Evolutionary conservation across 371 early-diverging fungal species (phyloP).

Genomic region (Homolaphlyctis polyrhiza): DNA sequence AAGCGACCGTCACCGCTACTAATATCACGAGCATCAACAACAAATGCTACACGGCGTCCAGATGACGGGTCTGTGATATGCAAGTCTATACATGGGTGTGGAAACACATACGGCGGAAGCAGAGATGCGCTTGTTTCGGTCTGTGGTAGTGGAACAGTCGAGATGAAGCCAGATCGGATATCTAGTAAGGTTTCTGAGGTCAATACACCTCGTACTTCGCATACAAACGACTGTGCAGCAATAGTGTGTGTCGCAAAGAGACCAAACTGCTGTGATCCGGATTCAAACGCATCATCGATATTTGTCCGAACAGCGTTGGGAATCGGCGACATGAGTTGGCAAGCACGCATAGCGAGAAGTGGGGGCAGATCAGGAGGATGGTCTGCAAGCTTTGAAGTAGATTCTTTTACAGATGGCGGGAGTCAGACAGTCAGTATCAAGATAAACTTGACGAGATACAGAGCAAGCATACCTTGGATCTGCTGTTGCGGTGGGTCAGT

Average conservation of each 20-base stretch:
- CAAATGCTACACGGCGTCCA: not conserved
- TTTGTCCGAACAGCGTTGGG: not conserved
- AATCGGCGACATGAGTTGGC: not conserved
- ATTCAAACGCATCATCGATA: not conserved
- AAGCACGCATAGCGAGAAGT: not conserved
- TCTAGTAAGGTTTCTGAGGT: not conserved
- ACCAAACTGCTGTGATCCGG: constrained; percentile 36
- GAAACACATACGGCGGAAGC: constrained; percentile 1
- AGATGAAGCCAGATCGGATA: not conserved
- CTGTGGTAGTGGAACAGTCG: not conserved
- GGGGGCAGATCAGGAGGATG: no score
- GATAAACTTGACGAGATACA: no score
- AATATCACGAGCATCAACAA: not conserved
- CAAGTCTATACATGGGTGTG: not conserved
- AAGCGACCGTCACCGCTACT: not conserved
- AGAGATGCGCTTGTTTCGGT: not conserved
- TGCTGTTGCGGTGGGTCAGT: no score
- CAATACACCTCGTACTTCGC: constrained; percentile 67
- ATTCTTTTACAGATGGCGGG: not conserved
- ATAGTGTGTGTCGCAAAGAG: constrained; percentile 68
- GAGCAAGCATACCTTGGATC: no score
- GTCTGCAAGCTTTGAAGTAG: not conserved
- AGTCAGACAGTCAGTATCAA: no score
- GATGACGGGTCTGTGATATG: not conserved
- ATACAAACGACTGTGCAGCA: constrained; percentile 51